These are phyloP conservation scores for Asclepias syriaca DNA, from an alignment of 257 asterid genomes.

Conservation along the genomic window DNA sequence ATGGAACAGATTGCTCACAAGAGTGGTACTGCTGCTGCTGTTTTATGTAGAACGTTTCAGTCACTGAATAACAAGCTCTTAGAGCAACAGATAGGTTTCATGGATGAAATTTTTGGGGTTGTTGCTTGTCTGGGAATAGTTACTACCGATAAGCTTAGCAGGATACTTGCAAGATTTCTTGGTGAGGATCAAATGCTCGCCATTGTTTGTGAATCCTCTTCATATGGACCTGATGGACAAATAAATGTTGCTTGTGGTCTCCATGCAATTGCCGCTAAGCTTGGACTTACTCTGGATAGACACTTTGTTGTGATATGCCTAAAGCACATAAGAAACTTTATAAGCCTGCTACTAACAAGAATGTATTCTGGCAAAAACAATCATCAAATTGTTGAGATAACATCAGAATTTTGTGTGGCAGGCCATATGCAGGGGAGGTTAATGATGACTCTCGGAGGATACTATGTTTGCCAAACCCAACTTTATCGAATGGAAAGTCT, in stretches of 20 bases:
- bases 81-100: slow-evolving; percentile 10
- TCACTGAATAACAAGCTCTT: slow-evolving; percentile 5
- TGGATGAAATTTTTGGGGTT: slow-evolving; percentile 39
- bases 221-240: slow-evolving; percentile 15
- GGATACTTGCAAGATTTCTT: slow-evolving; percentile 54
- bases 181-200: slow-evolving; percentile 70
- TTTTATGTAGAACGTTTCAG: slow-evolving; percentile 30
- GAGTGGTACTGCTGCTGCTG: slow-evolving; percentile 43
- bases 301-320: slow-evolving; percentile 40
- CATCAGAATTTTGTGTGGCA: slow-evolving; percentile 16
- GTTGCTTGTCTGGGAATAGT: slow-evolving; percentile 63
- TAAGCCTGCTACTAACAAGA: not conserved
- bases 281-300: slow-evolving; percentile 26
- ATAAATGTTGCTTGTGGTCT: slow-evolving; percentile 17
- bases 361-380: not conserved
- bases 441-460: slow-evolving; percentile 21
- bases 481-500: too few relatives aligned
- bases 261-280: slow-evolving; percentile 23
- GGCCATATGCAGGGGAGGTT: slow-evolving; percentile 27
- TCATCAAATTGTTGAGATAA: not conserved
- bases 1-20: slow-evolving; percentile 27
- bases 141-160: slow-evolving; percentile 46
- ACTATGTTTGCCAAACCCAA: too few relatives aligned
- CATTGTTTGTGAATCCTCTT: slow-evolving; percentile 45
- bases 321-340: slow-evolving; percentile 25